Evolutionary conservation across 768 basidiomycete species (phyloP), one percentile per base, ranked within the genome.

Genomic region (Hericium rajendrae): DNA sequence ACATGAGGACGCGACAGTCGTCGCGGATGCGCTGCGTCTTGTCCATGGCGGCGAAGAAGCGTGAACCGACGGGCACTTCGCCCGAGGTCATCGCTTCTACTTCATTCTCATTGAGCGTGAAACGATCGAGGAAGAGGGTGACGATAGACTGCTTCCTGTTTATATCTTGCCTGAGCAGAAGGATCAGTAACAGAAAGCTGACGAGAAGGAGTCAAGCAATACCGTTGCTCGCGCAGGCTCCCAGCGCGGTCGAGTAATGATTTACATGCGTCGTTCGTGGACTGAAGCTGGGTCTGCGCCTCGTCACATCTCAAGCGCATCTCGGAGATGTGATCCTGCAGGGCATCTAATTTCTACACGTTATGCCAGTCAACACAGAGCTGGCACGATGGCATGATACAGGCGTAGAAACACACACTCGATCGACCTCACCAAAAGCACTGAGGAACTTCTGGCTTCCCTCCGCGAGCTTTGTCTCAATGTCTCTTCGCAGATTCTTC

Each of bases 291-390:
- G 1, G 74, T 73, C 61, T 94, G 88, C 0, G 91, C 92, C 54
- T 91, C 82, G 65, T 92, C 88, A 62, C 92, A 97, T 61, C 84
- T 82, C 4, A 68, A 57, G 49, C 86, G 84, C 93, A 99, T 97
- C 9, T 83, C 82, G 15, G 73, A 70, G 53, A 97, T 80, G 68
- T 94, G 86, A 0, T 72, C 73, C 62, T 95, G 86, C 18, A 98
- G 72, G 32, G 83, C 81, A 62, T 84, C 81, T 40, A 99, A 74
- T 82, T 89, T 94, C 95, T 99, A 64, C 13, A 40, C 0, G 12
- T 48, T 60, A 32, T 15, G 16, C 13, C 6, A 54, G 48, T 46
- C 26, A 54, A 18, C 59, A 51, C 49, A 41, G 40, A 11, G 52
- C 37, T 37, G 6, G 22, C 2, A 15, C 16, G 11, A 18, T 46